Evolutionary conservation across 23 red algal species (phyloP).

Genomic region (Gracilaria gracilis): DNA sequence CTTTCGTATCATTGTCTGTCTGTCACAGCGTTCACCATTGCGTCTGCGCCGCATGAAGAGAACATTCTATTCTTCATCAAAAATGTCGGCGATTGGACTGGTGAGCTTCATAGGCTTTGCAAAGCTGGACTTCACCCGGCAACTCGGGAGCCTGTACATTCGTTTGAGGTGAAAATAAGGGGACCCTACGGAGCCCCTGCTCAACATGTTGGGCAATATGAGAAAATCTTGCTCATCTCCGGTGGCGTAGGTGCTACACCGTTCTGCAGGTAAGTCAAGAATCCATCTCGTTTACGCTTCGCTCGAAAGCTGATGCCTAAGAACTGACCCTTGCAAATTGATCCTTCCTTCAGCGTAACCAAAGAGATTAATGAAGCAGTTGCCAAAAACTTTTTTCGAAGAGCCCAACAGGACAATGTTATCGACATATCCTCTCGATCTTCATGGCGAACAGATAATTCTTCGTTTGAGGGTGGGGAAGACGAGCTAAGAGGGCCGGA

Average conservation of each 20-base stretch:
- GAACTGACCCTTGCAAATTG: not conserved
- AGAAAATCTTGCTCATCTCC: constrained; percentile 66
- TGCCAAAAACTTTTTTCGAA: not conserved
- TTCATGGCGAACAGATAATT: not conserved
- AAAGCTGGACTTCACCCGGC: constrained; percentile 26
- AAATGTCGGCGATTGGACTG: constrained; percentile 75
- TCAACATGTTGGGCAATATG: constrained; percentile 73
- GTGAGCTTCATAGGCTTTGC: constrained; percentile 35
- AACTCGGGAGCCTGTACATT: constrained; percentile 21
- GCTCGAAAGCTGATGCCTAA: not conserved
- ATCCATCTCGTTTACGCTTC: not conserved
- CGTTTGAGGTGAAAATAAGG: constrained; percentile 68
- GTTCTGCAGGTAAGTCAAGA: constrained; percentile 48
- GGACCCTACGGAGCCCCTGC: constrained; percentile 81
- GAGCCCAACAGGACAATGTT: not conserved
- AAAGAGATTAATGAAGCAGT: constrained; percentile 30
- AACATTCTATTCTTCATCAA: constrained; percentile 77
- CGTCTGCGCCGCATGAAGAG: constrained; percentile 70
- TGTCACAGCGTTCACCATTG: constrained; percentile 64
- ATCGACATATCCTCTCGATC: not conserved
- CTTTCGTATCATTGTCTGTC: not conserved
- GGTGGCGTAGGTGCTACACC: constrained; percentile 76
- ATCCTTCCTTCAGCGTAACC: not conserved
- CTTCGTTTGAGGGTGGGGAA: not conserved
- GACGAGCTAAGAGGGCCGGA: not conserved